Conservation (phyloP, 2,329 filamentous ascomycete species). For the Penicillium sp. region DNA sequence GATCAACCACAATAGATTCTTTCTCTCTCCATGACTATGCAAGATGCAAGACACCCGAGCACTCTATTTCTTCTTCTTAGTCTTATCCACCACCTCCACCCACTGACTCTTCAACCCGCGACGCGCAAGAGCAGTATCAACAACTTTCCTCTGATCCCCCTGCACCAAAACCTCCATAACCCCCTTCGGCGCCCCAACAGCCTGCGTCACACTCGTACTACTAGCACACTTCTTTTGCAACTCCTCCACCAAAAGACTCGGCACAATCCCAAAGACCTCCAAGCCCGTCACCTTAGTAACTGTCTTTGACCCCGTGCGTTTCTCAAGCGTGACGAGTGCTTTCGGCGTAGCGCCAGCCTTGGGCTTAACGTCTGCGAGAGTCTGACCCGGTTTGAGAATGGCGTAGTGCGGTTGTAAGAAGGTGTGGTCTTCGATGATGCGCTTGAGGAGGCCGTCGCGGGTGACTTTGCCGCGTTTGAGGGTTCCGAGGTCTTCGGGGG, state of each 20-base stretch:
- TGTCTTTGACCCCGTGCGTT: slow-evolving; percentile 69
- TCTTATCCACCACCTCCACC: slow-evolving; percentile 71
- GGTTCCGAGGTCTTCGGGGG: slow-evolving; percentile 61
- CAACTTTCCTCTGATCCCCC: slow-evolving; percentile 67
- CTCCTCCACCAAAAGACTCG: slow-evolving; percentile 67
- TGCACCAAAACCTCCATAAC: slow-evolving; percentile 72
- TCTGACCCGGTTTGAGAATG: slow-evolving; percentile 56
- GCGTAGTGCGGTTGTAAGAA: slow-evolving; percentile 62
- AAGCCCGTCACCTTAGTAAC: slow-evolving; percentile 68
- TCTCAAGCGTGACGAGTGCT: slow-evolving; percentile 65
- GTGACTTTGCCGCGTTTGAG: slow-evolving; percentile 64
- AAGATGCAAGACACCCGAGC: neutral
- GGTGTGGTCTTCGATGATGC: slow-evolving; percentile 57
- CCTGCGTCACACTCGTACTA: slow-evolving; percentile 68
- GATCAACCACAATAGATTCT: neutral
- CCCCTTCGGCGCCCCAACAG: slow-evolving; percentile 67
- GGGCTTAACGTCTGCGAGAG: slow-evolving; percentile 58
- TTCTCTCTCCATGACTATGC: neutral
- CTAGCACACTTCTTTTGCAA: slow-evolving; percentile 71
- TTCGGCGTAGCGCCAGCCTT: slow-evolving; percentile 67
- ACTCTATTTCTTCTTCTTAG: slow-evolving; percentile 65
- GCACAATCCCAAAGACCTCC: slow-evolving; percentile 66
- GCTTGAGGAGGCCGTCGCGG: slow-evolving; percentile 66
- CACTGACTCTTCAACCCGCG: slow-evolving; percentile 65
- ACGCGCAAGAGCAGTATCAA: slow-evolving; percentile 64